Base-by-base conservation (phyloP, 1,139 yeast species). In the Kodamaea ohmeri region DNA sequence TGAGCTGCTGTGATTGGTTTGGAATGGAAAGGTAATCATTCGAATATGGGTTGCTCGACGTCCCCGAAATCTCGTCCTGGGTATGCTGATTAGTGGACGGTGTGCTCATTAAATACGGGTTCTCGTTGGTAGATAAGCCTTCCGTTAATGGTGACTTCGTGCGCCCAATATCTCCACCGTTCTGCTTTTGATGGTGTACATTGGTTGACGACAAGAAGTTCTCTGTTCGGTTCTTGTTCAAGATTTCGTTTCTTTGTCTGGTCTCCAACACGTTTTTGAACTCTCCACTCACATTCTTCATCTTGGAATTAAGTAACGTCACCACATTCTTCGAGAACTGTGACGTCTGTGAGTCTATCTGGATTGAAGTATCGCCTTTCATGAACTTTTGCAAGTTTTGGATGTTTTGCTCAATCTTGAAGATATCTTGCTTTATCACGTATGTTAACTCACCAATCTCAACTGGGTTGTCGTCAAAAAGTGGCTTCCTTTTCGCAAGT, bases 371-470 rank as follows among this genome's bases (percentile, higher is more conserved):
- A 37, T 67, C 78, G 27, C 76, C 80, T 43, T 69, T 72, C 36
- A 71, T 67, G 51, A 66, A 75, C 46, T 65, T 64, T 55, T 83
- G 88, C 40, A 88, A 65, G 35, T 73, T 77, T 48, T 83, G 83
- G 49, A 92, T 71, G 48, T 76, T 78, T 51, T 85, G 83, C 55
- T 89, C 96, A 42, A 94, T 81, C 49, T 82, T 78, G 57, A 90
- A 84, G 31, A 94, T 87, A 57, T 89, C 95, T 58, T 92, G 96
- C 56, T 92, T 94, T 54, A 92, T 89, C 35, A 92, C 85, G 55
- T 84, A 87, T 1, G 98, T 89, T 49, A 94, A 70, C 59, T 92
- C 97, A 14, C 92, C 87, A 45, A 94, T 87, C 57, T 92, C 98
- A 21, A 86, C 82, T 1, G 98, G 97, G 50, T 85, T 82, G 60